A percentile compares a stretch with the other conserved stretches of the same genome.
These are phyloP conservation scores for Suillus plorans DNA, from an alignment of 768 basidiomycete species.

Conservation along the genomic window DNA sequence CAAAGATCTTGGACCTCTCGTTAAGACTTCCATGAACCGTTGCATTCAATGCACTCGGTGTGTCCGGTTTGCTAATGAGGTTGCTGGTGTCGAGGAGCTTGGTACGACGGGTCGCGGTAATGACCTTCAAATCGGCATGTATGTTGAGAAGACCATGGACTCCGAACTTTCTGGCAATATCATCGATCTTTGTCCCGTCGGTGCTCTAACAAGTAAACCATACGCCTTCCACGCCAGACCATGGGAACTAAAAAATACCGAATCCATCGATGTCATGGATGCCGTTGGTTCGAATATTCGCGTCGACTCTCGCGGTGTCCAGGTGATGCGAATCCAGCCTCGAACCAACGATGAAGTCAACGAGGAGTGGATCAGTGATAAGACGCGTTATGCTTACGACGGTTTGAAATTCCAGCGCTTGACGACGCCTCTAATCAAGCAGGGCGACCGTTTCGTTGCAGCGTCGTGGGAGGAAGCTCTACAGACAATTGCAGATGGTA, in stretches of 20 bases:
- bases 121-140: conserved; percentile 98
- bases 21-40: conserved; percentile 98
- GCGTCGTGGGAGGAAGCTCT: conserved; percentile 93
- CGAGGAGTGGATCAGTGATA: conserved; percentile 99
- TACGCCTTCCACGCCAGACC: conserved; percentile 97
- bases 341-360: conserved; percentile 97
- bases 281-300: conserved; percentile 96
- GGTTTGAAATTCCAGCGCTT: conserved; percentile 94
- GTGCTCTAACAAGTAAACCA: conserved; percentile 96
- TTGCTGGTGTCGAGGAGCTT: conserved; percentile 96
- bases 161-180: conserved; percentile 98
- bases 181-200: conserved; percentile 96
- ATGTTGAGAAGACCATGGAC: conserved; percentile 96
- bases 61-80: conserved; percentile 98
- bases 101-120: conserved; percentile 98
- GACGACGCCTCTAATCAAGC: conserved; percentile 86
- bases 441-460: conserved; percentile 89
- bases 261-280: conserved; percentile 93
- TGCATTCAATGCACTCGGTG: conserved; percentile 99
- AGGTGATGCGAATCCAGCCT: conserved; percentile 97
- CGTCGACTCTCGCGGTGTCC: conserved; percentile 90
- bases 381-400: conserved; percentile 96
- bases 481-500: conserved; percentile 72
- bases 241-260: conserved; percentile 99
- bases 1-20: conserved; percentile 96